A percentile compares a stretch with the other conserved stretches of the same genome.
Evolutionary conservation across 352 stramenopile genomes (phyloP).

Genomic region (Pythium plurisporium): DNA sequence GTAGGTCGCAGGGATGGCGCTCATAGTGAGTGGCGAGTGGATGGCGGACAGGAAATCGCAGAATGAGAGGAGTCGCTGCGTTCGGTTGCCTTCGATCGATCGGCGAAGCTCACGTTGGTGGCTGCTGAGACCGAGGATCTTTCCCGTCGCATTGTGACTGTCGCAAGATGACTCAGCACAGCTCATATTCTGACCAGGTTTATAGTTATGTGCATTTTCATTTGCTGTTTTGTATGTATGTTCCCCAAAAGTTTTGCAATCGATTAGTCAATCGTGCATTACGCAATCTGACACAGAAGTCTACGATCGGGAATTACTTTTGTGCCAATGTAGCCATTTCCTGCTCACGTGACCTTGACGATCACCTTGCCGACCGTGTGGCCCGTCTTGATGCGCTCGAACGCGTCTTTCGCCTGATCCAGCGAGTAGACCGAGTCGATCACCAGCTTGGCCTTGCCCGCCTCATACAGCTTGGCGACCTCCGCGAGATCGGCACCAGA

Average conservation of each 20-base stretch:
- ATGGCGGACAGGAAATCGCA: not conserved
- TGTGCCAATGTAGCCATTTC: not conserved
- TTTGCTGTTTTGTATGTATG: too few relatives aligned
- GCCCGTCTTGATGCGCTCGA: conserved; percentile 37
- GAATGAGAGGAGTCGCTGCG: not conserved
- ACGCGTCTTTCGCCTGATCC: conserved; percentile 35
- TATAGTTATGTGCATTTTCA: too few relatives aligned
- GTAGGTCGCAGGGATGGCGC: conserved; percentile 11
- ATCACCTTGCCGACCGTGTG: conserved; percentile 60
- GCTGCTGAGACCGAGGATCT: too few relatives aligned
- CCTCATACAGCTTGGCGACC: conserved; percentile 36
- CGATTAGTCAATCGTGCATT: too few relatives aligned
- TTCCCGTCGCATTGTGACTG: too few relatives aligned
- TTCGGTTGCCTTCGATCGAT: not conserved
- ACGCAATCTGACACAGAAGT: too few relatives aligned
- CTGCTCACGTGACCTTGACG: conserved; percentile 30
- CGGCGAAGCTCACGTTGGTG: too few relatives aligned
- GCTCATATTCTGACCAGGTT: too few relatives aligned
- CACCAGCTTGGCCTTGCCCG: conserved; percentile 23
- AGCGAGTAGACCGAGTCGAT: conserved; percentile 43
- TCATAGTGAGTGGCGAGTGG: not conserved
- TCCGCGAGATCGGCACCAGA: conserved; percentile 27
- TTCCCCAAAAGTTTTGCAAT: too few relatives aligned
- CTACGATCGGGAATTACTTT: too few relatives aligned
- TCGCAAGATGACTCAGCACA: too few relatives aligned